A percentile compares a stretch with the other conserved stretches of the same genome.
phyloP scores from a whole-genome alignment of 768 basidiomycete species.

The Rhodotorula toruloides region DNA sequence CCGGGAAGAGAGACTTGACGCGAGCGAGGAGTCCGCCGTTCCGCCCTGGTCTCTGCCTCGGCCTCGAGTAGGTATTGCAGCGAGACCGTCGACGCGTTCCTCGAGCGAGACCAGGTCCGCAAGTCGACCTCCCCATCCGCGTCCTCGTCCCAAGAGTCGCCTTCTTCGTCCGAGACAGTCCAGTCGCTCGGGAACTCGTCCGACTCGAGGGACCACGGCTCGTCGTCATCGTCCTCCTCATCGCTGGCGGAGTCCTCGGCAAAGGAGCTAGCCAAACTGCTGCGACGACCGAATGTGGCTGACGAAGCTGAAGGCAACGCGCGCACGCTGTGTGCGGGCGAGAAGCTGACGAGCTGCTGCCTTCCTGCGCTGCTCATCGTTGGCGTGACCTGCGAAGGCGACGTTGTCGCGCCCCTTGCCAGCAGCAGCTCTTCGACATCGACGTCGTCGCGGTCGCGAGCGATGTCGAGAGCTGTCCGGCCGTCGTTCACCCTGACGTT shows the following conservation, averaged over 20 bases:
- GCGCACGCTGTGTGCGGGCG: neutral
- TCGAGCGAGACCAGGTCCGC: conserved; percentile 10
- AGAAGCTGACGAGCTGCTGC: neutral
- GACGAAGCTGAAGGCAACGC: neutral
- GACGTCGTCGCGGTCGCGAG: conserved; percentile 46
- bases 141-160: neutral
- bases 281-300: neutral
- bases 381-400: neutral
- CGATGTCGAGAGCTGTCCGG: conserved; percentile 48
- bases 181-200: conserved; percentile 15
- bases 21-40: neutral
- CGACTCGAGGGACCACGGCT: no score
- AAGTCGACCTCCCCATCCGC: neutral
- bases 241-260: neutral
- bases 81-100: conserved; percentile 31
- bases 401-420: neutral
- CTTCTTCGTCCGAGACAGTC: conserved; percentile 1
- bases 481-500: conserved; percentile 51
- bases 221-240: neutral
- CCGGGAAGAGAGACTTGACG: neutral
- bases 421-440: conserved; percentile 45
- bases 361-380: neutral
- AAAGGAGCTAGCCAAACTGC: neutral
- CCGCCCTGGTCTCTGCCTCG: conserved; percentile 4
- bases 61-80: conserved; percentile 31